Evolutionary conservation across 805 yeast genomes (phyloP).

Genomic region (Cyberlindnera euphorbiae): DNA sequence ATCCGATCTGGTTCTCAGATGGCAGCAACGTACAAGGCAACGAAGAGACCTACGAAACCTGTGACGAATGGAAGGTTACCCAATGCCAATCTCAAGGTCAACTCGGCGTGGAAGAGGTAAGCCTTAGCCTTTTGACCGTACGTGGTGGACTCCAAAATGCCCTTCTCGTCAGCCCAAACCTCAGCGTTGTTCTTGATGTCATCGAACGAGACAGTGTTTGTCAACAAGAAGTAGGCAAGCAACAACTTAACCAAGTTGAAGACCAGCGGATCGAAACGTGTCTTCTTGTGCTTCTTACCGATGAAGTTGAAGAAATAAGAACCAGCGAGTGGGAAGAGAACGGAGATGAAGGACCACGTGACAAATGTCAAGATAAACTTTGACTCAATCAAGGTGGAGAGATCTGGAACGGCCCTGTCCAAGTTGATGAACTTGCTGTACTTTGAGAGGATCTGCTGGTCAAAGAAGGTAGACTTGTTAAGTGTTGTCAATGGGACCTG

Average conservation of each 20-base stretch:
- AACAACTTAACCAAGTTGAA: conserved; percentile 46
- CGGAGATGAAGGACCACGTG: conserved; percentile 23
- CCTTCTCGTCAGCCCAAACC: conserved; percentile 27
- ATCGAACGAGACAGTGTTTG: conserved; percentile 24
- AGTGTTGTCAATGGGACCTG: conserved; percentile 20
- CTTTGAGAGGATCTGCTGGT: conserved; percentile 19
- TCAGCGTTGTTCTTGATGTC: conserved; percentile 26
- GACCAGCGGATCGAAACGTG: conserved; percentile 48
- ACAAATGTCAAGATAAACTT: conserved; percentile 18
- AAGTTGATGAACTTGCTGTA: conserved; percentile 14
- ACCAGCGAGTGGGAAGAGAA: conserved; percentile 22
- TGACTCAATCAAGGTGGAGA: conserved; percentile 16
- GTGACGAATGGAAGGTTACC: conserved; percentile 31
- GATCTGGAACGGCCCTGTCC: conserved; percentile 17
- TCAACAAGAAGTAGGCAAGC: conserved; percentile 33
- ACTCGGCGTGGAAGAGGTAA: conserved; percentile 21
- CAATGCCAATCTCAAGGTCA: conserved; percentile 26
- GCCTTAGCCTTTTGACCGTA: conserved; percentile 16
- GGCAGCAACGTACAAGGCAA: conserved; percentile 31
- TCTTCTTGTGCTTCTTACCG: conserved; percentile 28
- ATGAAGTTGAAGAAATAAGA: conserved; percentile 29
- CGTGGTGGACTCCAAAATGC: conserved; percentile 17
- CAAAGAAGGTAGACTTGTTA: conserved; percentile 17
- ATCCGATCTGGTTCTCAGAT: conserved; percentile 6
- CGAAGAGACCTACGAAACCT: conserved; percentile 26